Conservation (phyloP, 208 protist species). For the Phytomonas francai region DNA sequence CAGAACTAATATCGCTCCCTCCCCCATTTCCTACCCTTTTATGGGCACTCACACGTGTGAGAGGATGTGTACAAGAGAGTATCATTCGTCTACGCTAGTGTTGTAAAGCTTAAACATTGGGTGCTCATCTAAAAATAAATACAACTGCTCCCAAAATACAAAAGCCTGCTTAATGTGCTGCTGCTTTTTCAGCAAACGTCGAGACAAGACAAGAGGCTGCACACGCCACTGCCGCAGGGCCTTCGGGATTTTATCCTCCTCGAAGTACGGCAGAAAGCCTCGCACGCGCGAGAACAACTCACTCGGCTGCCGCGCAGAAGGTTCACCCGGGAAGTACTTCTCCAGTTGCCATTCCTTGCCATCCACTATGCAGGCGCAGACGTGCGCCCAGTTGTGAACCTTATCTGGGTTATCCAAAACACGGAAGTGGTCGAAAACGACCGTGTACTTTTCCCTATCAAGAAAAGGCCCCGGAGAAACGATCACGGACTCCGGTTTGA, state of each 20-base stretch:
- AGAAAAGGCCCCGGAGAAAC: slow-evolving; percentile 68
- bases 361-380: slow-evolving; percentile 78
- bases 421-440: slow-evolving; percentile 64
- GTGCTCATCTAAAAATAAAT: slow-evolving; percentile 70
- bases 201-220: slow-evolving; percentile 58
- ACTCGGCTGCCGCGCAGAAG: slow-evolving; percentile 31
- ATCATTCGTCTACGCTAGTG: slow-evolving; percentile 1
- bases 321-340: slow-evolving; percentile 50
- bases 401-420: slow-evolving; percentile 68
- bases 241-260: slow-evolving; percentile 75
- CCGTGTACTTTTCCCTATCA: slow-evolving; percentile 54
- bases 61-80: slow-evolving; percentile 1
- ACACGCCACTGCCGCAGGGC: slow-evolving; percentile 75
- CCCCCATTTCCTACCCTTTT: background rate
- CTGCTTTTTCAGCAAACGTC: slow-evolving; percentile 65
- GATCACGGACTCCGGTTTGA: slow-evolving; percentile 59
- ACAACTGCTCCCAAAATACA: slow-evolving; percentile 79
- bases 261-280: slow-evolving; percentile 83
- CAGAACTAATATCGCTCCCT: background rate
- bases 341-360: slow-evolving; percentile 74
- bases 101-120: slow-evolving; percentile 68
- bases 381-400: slow-evolving; percentile 74
- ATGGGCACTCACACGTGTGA: background rate
- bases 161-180: slow-evolving; percentile 69
- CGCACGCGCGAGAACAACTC: slow-evolving; percentile 61